Evolutionary conservation across 495 filamentous ascomycete species (phyloP), one percentile per base, ranked within the genome.

Genomic region (Penicillium riverlandense): DNA sequence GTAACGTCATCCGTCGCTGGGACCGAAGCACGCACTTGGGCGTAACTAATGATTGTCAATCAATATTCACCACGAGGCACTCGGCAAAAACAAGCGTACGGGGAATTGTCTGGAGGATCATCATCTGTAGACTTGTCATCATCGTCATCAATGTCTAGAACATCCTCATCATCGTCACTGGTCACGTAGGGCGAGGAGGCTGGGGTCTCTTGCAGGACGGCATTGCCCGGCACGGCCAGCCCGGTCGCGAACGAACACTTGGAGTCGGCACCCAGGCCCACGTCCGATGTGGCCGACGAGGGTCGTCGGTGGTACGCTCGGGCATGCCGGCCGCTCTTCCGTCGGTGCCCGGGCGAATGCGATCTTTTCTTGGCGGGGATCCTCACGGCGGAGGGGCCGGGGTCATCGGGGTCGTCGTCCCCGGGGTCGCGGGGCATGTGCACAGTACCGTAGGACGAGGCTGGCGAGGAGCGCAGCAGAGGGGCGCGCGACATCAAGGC

Each of bases 21-120:
- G 8, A 91, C 86, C 0, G 84, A 86, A 22, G 87, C 87, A 42
- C 87, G 77, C 5, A 91, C 87, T 69, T 86, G 80, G 8, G 84
- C 55, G 61, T 88, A 76, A 8, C 53, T 56, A 43, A 15, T 32
- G 13, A 5, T 36, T 7, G 16, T 16, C 11, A 8, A 41, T 52
- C n/a, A 52, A 38, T 40, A 48, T 35, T 29, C 15, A 16, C 27
- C 16, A 22, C 22, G 22, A 22, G 22, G 6, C 22, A 22, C 22
- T 22, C 22, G 22, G 22, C 11, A 14, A 4, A 13, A 13, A 12
- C n/a, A 9, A 13, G 44, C 53, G 36, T 37, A 56, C 37, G 59
- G 59, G 8, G 59, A 63, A 47, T 63, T 63, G 31, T 63, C 59
- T 9, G 59, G 59, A 31, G 59, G 59, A 45, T 63, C 59, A 11